Conservation (phyloP, 345 rosid species). For the Geranium rotundifolium region DNA sequence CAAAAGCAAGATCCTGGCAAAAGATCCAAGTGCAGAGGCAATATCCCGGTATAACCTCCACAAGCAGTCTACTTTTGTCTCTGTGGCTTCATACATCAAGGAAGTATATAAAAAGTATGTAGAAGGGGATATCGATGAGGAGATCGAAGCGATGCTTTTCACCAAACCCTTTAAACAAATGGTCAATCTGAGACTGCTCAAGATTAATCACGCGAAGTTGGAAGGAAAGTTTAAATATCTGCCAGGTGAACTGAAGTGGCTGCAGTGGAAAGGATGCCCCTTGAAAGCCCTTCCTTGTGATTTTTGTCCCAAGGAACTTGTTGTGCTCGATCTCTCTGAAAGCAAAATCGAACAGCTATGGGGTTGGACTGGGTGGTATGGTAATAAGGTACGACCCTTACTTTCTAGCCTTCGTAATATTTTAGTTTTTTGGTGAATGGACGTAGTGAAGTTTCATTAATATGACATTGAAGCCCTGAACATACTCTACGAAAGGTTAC, state of each 20-base stretch:
- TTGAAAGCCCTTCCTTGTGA: conserved; percentile 33
- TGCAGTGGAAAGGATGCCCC: conserved; percentile 58
- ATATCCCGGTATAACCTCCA: conserved; percentile 6
- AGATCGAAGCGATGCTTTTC: conserved; percentile 15
- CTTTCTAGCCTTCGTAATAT: background rate
- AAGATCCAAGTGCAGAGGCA: conserved; percentile 6
- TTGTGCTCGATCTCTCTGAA: conserved; percentile 60
- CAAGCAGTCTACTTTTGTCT: background rate
- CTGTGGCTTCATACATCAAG: conserved; percentile 13
- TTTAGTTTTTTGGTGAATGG: background rate
- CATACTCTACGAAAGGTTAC: background rate
- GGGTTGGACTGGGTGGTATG: conserved; percentile 3
- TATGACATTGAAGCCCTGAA: background rate
- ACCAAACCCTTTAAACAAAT: conserved; percentile 34
- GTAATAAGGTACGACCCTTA: conserved; percentile 18
- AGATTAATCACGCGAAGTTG: conserved; percentile 40
- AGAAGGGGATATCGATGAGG: conserved; percentile 9
- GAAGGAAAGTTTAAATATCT: conserved; percentile 39
- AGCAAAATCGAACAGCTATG: conserved; percentile 35
- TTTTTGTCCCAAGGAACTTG: conserved; percentile 28
- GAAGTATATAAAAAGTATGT: conserved; percentile 2
- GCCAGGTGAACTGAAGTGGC: conserved; percentile 48
- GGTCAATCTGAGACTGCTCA: conserved; percentile 49
- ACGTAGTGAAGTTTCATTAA: background rate
- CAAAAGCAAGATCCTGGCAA: conserved; percentile 7